Conservation (phyloP, 768 basidiomycete species). For the Tricholoma furcatifolium region DNA sequence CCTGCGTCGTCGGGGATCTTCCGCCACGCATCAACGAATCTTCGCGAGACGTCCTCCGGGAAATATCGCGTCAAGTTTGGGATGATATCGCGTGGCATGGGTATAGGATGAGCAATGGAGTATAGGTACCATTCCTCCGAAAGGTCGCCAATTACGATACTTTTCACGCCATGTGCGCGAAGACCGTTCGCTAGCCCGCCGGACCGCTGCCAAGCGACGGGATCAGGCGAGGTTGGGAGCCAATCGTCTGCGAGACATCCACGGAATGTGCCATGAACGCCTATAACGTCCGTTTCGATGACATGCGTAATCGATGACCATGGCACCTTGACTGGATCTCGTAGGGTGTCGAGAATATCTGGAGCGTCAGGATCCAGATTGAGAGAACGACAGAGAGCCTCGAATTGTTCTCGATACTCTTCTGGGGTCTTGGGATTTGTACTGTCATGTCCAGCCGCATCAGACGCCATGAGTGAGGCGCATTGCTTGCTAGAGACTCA, state of each 20-base stretch:
- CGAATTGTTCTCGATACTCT: constrained; percentile 61
- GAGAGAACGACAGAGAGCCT: constrained; percentile 57
- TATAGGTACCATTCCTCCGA: constrained; percentile 80
- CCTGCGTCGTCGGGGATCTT: constrained; percentile 38
- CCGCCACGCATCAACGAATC: constrained; percentile 44
- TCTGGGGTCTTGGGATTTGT: constrained; percentile 57
- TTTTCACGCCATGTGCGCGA: constrained; percentile 54
- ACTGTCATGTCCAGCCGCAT: constrained; percentile 23
- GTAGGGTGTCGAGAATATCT: constrained; percentile 48
- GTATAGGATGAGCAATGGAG: constrained; percentile 64
- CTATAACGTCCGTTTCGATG: constrained; percentile 58
- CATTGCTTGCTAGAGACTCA: constrained; percentile 34
- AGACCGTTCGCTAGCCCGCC: constrained; percentile 58
- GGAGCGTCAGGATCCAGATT: constrained; percentile 51
- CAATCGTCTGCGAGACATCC: constrained; percentile 62
- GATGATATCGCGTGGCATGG: constrained; percentile 46
- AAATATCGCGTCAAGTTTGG: constrained; percentile 64
- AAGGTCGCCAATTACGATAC: constrained; percentile 66
- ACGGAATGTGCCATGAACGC: constrained; percentile 65
- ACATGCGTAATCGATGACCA: constrained; percentile 49
- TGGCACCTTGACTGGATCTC: constrained; percentile 46
- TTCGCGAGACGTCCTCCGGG: constrained; percentile 42
- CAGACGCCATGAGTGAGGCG: too few relatives aligned
- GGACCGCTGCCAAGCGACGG: constrained; percentile 67
- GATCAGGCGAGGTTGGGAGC: constrained; percentile 50